Base-by-base conservation (phyloP, 805 yeast species). In the Saturnispora sanitii region DNA sequence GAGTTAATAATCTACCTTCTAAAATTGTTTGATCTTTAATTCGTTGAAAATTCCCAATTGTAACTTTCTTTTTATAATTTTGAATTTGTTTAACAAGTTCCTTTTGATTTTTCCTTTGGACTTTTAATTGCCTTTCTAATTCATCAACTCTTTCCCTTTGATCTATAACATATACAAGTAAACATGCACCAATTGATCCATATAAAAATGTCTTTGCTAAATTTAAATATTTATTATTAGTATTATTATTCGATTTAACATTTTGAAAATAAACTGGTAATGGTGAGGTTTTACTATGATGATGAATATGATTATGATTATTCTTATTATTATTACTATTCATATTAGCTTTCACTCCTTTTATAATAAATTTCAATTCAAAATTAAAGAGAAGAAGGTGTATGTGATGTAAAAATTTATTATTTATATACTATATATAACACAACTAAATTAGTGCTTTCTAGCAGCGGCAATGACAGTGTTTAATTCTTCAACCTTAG, bases 401-500 rank as follows among this genome's bases (percentile, higher is more conserved):
- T n/a, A n/a, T n/a, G n/a, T n/a, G n/a, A n/a, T n/a, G n/a, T n/a
- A 27, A 27, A 15, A 27, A 9, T 22, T 9, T 22, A 6, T 22
- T 6, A 6, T 6, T 22, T 22, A 27, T 27, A 13, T 27, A 11
- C 13, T 27, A 27, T 27, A 27, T 32, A 33, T 18, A 18, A 13
- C 13, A 18, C 13, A 17, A 16, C 15, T 28, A 18, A 53, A 54
- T 71, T 80, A 81, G 69, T 82, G 92, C 78, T 85, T 83, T 81
- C 96, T 88, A 61, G 96, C 77, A 73, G 88, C 95, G 68, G 95
- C 83, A 71, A 90, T 90, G 78, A 90, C 77, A 68, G 75, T 71
- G 82, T 76, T 85, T 88, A 94, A 83, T 75, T 88, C 96, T 76
- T 92, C 99, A 68, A 92, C 94, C 88, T 92, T 92, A 70, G 86